A percentile compares a stretch with the other conserved stretches of the same genome.
phyloP scores from a whole-genome alignment of 2,329 filamentous ascomycete genomes.

The Alternaria rosae region DNA sequence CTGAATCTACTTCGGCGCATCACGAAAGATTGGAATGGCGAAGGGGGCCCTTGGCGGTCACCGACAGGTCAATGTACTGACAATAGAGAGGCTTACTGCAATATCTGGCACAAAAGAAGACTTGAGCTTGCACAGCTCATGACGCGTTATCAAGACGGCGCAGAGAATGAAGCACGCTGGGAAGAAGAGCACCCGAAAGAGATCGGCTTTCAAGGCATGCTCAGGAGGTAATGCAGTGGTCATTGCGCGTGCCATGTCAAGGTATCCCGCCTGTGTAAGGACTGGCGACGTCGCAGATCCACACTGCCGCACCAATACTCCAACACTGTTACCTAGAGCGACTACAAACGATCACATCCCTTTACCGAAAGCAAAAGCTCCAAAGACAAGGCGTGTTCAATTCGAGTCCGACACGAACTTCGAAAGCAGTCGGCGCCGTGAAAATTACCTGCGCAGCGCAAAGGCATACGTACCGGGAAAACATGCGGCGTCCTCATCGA shows the following conservation, averaged over 20 bases:
- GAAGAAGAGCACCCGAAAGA: not conserved
- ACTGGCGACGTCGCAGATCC: not conserved
- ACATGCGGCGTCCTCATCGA: not conserved
- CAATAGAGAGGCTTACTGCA: not conserved
- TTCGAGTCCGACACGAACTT: not conserved
- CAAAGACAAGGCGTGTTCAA: not conserved
- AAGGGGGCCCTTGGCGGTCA: not conserved
- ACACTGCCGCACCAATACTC: not conserved
- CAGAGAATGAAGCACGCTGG: not conserved
- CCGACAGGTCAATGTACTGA: not conserved
- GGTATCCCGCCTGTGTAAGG: not conserved
- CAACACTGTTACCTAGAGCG: not conserved
- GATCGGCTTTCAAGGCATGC: not conserved
- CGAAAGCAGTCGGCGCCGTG: not conserved
- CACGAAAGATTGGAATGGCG: not conserved
- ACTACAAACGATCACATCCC: fast-evolving
- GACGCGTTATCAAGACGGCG: not conserved
- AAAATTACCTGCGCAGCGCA: fast-evolving
- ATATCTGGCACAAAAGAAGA: not conserved
- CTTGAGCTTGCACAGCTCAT: not conserved
- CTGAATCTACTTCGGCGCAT: not conserved
- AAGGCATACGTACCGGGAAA: not conserved
- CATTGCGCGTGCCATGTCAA: not conserved
- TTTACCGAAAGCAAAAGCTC: not conserved
- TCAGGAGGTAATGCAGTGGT: not conserved